Evolutionary conservation across 2,329 filamentous ascomycete species (phyloP).

Genomic region (Trichoderma asperellum): DNA sequence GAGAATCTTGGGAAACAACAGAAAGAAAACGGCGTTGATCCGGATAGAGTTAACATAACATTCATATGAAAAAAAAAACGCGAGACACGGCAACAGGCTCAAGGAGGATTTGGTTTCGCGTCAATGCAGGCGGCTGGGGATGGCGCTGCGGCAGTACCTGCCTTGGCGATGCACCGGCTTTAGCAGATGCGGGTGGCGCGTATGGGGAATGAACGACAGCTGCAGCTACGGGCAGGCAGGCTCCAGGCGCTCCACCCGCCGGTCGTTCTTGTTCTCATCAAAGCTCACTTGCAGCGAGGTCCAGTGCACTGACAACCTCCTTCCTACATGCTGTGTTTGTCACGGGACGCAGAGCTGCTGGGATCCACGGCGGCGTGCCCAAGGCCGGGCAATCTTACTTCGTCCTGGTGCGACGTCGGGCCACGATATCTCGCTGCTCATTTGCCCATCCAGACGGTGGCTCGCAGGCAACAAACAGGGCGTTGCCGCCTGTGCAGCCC

Average conservation of each 20-base stretch:
- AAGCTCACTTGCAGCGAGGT: background rate
- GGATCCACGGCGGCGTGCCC: background rate
- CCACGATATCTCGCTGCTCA: background rate
- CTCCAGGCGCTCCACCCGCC: background rate
- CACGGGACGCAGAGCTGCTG: constrained; percentile 5
- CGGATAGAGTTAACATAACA: background rate
- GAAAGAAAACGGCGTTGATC: background rate
- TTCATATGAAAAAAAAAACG: background rate
- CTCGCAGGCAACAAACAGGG: background rate
- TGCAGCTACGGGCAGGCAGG: background rate
- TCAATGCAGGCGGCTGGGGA: background rate
- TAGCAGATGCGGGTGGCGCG: background rate
- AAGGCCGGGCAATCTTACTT: background rate
- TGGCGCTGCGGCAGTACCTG: background rate
- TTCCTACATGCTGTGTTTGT: constrained; percentile 14
- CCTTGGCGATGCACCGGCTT: background rate
- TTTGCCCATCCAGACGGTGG: background rate
- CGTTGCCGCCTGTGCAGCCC: background rate
- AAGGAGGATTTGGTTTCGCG: background rate
- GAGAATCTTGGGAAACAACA: background rate
- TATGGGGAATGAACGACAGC: background rate
- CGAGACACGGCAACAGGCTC: background rate
- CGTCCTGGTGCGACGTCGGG: background rate
- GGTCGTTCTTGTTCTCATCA: background rate
- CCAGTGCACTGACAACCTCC: background rate